phyloP scores from a whole-genome alignment of 352 stramenopile species.

The Phytopythium montanum region DNA sequence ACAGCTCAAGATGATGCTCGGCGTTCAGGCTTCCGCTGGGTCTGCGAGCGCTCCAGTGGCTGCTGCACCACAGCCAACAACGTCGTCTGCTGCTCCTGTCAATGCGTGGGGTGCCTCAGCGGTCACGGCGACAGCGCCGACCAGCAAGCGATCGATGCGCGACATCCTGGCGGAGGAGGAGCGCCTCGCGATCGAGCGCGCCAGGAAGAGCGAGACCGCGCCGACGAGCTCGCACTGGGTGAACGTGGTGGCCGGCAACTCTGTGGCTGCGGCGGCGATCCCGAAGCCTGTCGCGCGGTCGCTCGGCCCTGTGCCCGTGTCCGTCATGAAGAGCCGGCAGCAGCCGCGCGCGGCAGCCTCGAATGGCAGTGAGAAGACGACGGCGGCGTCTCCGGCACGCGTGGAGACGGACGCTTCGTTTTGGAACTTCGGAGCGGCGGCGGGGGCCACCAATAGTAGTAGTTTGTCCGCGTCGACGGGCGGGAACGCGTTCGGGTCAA shows the following conservation, averaged over 20 bases:
- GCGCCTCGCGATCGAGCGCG: constrained; percentile 61
- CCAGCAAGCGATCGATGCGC: constrained; percentile 65
- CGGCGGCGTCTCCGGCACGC: constrained; percentile 31
- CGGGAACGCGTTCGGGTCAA: constrained; percentile 49
- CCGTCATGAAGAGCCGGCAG: constrained; percentile 76
- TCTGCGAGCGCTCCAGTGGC: constrained; percentile 2
- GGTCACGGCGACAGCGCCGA: constrained; percentile 16
- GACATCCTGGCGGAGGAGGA: constrained; percentile 85
- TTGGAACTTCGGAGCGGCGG: constrained; percentile 75
- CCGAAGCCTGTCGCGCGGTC: constrained; percentile 48
- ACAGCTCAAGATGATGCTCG: constrained; percentile 88
- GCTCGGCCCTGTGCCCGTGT: constrained; percentile 71
- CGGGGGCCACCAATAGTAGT: constrained; percentile 9
- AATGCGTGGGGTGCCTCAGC: constrained; percentile 52
- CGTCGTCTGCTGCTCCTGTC: constrained; percentile 16
- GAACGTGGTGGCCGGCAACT: constrained; percentile 78
- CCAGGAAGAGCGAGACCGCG: constrained; percentile 36
- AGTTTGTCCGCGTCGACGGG: constrained; percentile 11
- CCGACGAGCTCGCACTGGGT: constrained; percentile 73
- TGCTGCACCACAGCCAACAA: constrained; percentile 9
- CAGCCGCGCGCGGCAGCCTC: constrained; percentile 30
- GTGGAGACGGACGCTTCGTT: constrained; percentile 69
- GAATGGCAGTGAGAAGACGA: constrained; percentile 23
- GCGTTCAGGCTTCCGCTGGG: constrained; percentile 27
- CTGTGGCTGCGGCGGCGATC: constrained; percentile 31